Evolutionary conservation across 768 basidiomycete species (phyloP).

Genomic region (Trametes punicea): DNA sequence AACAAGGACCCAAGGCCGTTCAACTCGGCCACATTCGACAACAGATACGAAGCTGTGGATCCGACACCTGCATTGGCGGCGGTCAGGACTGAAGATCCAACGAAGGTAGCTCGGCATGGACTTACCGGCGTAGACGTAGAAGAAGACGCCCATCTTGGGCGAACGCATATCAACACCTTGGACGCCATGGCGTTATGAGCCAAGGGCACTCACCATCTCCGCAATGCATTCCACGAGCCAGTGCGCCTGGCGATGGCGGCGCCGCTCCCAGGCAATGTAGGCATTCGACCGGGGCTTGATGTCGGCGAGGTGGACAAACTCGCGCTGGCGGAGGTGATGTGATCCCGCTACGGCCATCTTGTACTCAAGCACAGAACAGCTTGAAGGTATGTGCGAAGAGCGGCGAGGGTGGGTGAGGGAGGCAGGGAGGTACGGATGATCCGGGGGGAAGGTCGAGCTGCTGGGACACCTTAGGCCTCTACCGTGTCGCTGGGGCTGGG

Average conservation of each 20-base stretch:
- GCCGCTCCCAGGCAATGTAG: conserved; percentile 24
- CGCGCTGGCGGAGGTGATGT: conserved; percentile 19
- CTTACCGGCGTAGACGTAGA: conserved; percentile 30
- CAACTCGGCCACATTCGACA: conserved; percentile 27
- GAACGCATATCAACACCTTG: background rate
- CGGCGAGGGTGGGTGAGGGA: background rate
- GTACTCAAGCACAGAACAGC: background rate
- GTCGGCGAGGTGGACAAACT: conserved; percentile 26
- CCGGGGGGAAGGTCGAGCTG: background rate
- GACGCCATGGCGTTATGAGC: background rate
- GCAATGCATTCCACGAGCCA: conserved; percentile 33
- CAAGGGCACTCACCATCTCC: conserved; percentile 27
- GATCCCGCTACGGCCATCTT: conserved; percentile 2
- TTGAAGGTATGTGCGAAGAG: background rate
- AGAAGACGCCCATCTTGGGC: conserved; percentile 28
- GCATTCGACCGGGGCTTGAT: conserved; percentile 22
- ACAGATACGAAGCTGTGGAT: conserved; percentile 30
- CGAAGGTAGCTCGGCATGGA: background rate
- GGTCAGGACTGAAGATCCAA: background rate
- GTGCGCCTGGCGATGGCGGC: conserved; percentile 29
- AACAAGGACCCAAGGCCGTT: conserved; percentile 27
- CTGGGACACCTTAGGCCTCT: background rate
- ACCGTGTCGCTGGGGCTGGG: background rate
- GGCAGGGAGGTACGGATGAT: background rate
- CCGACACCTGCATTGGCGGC: conserved; percentile 30